These are phyloP conservation scores for Myxozyma lipomycoides DNA, from an alignment of 805 yeast species.

Conservation along the genomic window DNA sequence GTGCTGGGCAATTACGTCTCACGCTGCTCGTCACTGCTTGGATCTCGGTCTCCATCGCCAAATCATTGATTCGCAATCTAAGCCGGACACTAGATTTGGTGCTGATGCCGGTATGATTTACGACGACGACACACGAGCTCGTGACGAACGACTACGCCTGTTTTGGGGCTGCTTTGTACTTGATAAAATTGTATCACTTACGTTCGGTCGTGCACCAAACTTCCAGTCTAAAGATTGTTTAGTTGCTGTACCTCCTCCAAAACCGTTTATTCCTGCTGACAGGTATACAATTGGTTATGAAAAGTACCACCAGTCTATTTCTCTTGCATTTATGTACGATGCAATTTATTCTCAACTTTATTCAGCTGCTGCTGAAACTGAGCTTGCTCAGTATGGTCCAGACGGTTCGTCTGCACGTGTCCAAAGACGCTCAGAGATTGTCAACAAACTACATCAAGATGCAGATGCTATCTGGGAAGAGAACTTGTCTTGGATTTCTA, in stretches of 20 bases:
- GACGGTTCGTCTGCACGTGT: slow-evolving; percentile 13
- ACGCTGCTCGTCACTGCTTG: slow-evolving; percentile 22
- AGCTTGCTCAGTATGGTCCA: slow-evolving; percentile 13
- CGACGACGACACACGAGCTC: slow-evolving; percentile 1
- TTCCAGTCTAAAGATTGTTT: slow-evolving; percentile 20
- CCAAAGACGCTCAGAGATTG: slow-evolving; percentile 14
- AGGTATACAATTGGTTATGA: slow-evolving; percentile 12
- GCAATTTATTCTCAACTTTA: slow-evolving; percentile 19
- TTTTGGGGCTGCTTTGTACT: slow-evolving; percentile 21
- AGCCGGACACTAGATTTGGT: not conserved
- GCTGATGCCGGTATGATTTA: slow-evolving; percentile 21
- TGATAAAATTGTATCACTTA: slow-evolving; percentile 20
- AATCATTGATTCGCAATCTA: not conserved
- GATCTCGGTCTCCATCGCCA: slow-evolving; percentile 16
- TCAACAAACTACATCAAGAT: slow-evolving; percentile 10
- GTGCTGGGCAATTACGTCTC: slow-evolving; percentile 23
- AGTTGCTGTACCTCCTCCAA: slow-evolving; percentile 8
- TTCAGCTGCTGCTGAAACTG: slow-evolving; percentile 24
- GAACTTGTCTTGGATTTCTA: slow-evolving; percentile 14
- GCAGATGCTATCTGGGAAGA: slow-evolving; percentile 8
- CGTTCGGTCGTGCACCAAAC: slow-evolving; percentile 22
- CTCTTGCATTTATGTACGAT: slow-evolving; percentile 22
- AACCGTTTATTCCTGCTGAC: slow-evolving; percentile 8
- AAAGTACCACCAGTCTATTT: slow-evolving; percentile 19
- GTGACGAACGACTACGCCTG: slow-evolving; percentile 15